Evolutionary conservation across 2,329 filamentous ascomycete genomes (phyloP).

Genomic region (Sclerotinia nivalis): DNA sequence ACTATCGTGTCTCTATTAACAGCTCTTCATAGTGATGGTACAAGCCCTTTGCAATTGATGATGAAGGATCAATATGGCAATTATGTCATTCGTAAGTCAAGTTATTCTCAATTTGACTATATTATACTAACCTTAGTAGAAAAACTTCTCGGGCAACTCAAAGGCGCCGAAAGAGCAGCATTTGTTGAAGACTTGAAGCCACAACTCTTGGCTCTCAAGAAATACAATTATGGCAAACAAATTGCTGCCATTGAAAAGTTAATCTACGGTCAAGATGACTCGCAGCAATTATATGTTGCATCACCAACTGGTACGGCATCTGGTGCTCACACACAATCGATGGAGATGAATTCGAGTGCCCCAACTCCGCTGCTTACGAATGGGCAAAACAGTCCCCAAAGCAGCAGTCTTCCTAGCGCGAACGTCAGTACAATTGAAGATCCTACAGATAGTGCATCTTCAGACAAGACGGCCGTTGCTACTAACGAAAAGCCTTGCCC

Average conservation of each 20-base stretch:
- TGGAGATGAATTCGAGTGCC: constrained; percentile 53
- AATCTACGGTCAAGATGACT: constrained; percentile 41
- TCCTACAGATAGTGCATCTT: constrained; percentile 31
- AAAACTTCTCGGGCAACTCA: constrained; percentile 69
- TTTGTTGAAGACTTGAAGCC: constrained; percentile 66
- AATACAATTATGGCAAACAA: constrained; percentile 65
- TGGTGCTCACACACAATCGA: constrained; percentile 41
- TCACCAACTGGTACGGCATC: constrained; percentile 33
- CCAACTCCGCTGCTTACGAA: constrained; percentile 68
- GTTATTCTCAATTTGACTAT: not conserved
- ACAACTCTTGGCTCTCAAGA: constrained; percentile 62
- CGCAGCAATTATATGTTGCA: constrained; percentile 27
- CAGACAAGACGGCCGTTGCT: constrained; percentile 30
- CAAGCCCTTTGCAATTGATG: constrained; percentile 69
- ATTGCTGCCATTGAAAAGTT: constrained; percentile 63
- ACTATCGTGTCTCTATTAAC: constrained; percentile 67
- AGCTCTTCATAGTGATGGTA: constrained; percentile 61
- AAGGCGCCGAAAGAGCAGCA: constrained; percentile 57
- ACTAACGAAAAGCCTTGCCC: constrained; percentile 32
- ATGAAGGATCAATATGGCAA: constrained; percentile 94
- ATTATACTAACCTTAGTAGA: constrained; percentile 53
- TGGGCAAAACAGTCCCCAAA: constrained; percentile 69
- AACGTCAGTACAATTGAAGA: constrained; percentile 52
- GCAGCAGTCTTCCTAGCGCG: constrained; percentile 64
- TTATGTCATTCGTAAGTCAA: constrained; percentile 89